Evolutionary conservation across 768 basidiomycete species (phyloP), one percentile per base, ranked within the genome.

Genomic region (Candolleomyces aberdarensis): DNA sequence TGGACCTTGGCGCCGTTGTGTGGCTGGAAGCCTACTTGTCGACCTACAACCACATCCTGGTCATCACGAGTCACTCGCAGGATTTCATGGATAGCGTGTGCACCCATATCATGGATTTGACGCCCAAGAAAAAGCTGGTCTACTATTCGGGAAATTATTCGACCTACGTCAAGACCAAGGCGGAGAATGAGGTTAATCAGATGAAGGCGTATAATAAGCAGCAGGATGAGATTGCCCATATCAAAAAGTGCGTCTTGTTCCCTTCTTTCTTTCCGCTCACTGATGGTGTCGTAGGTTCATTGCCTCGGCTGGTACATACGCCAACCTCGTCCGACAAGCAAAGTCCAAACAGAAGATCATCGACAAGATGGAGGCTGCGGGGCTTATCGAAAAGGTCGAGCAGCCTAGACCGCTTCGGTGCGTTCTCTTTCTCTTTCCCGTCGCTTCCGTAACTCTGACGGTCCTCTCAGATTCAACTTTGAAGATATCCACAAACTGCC

Each of bases 271-370:
- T 43, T 17, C 52, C 58, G 44, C 46, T 64, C 17, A 46, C 65
- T 67, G 46, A 65, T 64, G 43, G 54, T 19, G 22, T 46, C 22
- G 26, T 52, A 89, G 94, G 71, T 98, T 98, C 84, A 98, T 98
- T 66, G 94, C 97, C 7, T 96, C 94, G n/a, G 96, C 96, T 40
- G 96, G 96, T 85, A 99, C 96, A 40, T 99, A 98, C 72, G 97
- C 96, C 67, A 99, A 99, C 75, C 85, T 99, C 66, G 96, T 99
- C 69, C 93, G 89, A 70, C 96, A 99, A 76, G 96, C 96, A 66
- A 98, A 99, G 79, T 98, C 96, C 55, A 99, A 99, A 75, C 96
- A 99, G 76, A 99, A 99, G 85, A 98, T 99, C 64, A 96, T 99
- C 76, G 96, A 99, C 83, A 99, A 99, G 85, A 99, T 99, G 96